A percentile compares a stretch with the other conserved stretches of the same genome.
phyloP scores from a whole-genome alignment of 495 filamentous ascomycete genomes.

The Neurospora discreta region DNA sequence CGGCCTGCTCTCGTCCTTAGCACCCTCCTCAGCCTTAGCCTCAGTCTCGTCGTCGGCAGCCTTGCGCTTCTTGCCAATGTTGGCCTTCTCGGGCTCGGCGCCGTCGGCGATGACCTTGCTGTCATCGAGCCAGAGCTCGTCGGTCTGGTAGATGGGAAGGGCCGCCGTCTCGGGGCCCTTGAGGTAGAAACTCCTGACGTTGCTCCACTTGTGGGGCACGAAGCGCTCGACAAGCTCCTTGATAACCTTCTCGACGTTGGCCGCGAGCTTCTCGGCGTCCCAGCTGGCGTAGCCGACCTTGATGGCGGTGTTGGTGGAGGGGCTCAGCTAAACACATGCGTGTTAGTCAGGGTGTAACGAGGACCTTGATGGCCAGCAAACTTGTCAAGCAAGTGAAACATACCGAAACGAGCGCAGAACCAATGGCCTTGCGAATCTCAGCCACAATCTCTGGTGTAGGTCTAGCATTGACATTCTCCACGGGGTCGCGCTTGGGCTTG shows the following conservation, averaged over 20 bases:
- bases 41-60: constrained; percentile 30
- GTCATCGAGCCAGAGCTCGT: constrained; percentile 80
- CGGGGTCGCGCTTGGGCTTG: constrained; percentile 28
- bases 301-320: constrained; percentile 32
- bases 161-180: constrained; percentile 80
- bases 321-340: constrained; percentile 8
- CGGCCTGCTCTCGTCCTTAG: constrained; percentile 28
- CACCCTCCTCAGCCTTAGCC: constrained; percentile 32
- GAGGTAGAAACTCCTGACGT: constrained; percentile 72
- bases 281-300: constrained; percentile 62
- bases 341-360: background rate
- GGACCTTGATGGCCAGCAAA: constrained; percentile 34
- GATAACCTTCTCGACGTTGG: constrained; percentile 67
- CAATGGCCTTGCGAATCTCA: constrained; percentile 62
- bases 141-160: constrained; percentile 82
- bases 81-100: constrained; percentile 42
- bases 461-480: constrained; percentile 26
- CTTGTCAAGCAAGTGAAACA: constrained; percentile 37
- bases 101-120: constrained; percentile 60
- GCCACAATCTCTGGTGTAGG: constrained; percentile 46
- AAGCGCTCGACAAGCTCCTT: constrained; percentile 60
- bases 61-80: constrained; percentile 59
- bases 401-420: constrained; percentile 61
- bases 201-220: constrained; percentile 73
- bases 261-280: constrained; percentile 60